Evolutionary conservation across 2,329 filamentous ascomycete genomes (phyloP).

Genomic region (Drechslerella dactyloides): DNA sequence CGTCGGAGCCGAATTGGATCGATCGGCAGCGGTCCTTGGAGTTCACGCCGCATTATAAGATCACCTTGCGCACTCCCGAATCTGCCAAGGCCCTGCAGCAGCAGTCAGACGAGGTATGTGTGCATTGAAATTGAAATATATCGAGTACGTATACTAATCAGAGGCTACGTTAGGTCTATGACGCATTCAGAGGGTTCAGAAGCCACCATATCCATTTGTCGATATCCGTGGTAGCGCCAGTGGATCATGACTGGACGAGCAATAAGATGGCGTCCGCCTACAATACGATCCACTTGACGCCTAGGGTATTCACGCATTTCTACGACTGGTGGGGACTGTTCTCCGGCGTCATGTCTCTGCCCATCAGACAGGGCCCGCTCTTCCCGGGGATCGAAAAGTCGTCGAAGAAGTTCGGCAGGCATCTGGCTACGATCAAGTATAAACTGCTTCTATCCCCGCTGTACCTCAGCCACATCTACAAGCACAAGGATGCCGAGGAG

Average conservation of each 20-base stretch:
- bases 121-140: background rate
- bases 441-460: conserved; percentile 88
- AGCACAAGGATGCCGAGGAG: conserved; percentile 87
- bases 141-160: background rate
- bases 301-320: conserved; percentile 97
- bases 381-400: conserved; percentile 95
- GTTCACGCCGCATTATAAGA: conserved; percentile 90
- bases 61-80: conserved; percentile 81
- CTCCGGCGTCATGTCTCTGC: conserved; percentile 89
- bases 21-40: conserved; percentile 74
- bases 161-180: conserved; percentile 66
- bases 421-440: conserved; percentile 98
- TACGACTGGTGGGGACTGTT: conserved; percentile 98
- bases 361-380: conserved; percentile 86
- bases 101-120: conserved; percentile 29
- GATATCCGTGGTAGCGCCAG: conserved; percentile 84
- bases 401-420: conserved; percentile 96
- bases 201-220: conserved; percentile 97
- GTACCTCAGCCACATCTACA: conserved; percentile 96
- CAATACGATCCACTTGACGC: conserved; percentile 92
- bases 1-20: conserved; percentile 60
- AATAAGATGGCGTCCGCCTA: conserved; percentile 83
- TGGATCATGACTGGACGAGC: conserved; percentile 84
- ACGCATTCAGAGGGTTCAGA: conserved; percentile 95
- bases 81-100: conserved; percentile 25